These are phyloP conservation scores for Testicularia cyperi DNA, from an alignment of 1,284 basidiomycete genomes.

Conservation along the genomic window DNA sequence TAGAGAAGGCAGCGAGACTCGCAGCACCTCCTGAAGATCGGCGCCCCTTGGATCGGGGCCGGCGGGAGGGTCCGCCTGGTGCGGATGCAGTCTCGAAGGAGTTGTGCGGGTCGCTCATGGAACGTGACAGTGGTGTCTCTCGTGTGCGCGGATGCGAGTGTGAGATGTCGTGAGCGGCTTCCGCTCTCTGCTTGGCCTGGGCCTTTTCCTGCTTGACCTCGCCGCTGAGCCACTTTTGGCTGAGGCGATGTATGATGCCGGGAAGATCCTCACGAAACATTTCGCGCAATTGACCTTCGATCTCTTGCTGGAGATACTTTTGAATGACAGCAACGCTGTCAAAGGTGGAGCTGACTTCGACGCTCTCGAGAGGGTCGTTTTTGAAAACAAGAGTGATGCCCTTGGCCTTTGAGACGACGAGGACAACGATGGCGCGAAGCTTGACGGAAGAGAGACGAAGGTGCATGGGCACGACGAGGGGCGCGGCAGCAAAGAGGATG, in stretches of 20 bases:
- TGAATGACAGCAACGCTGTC: conserved; percentile 97
- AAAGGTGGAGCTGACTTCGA: conserved; percentile 95
- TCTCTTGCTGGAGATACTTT: conserved; percentile 69
- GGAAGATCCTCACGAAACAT: conserved; percentile 98
- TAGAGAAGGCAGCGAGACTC: conserved; percentile 6
- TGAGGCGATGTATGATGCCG: conserved; percentile 91
- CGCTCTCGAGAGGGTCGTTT: conserved; percentile 96
- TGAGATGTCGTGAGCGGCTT: conserved; percentile 2
- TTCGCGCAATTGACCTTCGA: conserved; percentile 92
- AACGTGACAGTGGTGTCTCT: conserved; percentile 14
- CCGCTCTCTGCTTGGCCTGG: conserved; percentile 21
- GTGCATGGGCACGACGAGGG: conserved; percentile 81
- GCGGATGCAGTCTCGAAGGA: conserved; percentile 19
- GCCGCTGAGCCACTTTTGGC: conserved; percentile 80
- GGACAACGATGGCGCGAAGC: conserved; percentile 91
- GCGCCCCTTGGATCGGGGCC: conserved; percentile 5
- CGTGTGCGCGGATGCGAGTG: background rate
- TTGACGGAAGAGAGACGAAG: conserved; percentile 92
- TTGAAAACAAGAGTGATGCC: conserved; percentile 99
- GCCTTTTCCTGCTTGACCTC: conserved; percentile 38
- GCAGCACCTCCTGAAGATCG: conserved; percentile 6
- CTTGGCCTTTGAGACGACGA: conserved; percentile 91
- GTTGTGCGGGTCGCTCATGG: conserved; percentile 18
- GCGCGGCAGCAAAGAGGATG: conserved; percentile 57
- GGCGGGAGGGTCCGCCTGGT: conserved; percentile 14